These are phyloP conservation scores for Arthrobotrys iridis DNA, from an alignment of 2,329 filamentous ascomycete genomes.

Conservation along the genomic window DNA sequence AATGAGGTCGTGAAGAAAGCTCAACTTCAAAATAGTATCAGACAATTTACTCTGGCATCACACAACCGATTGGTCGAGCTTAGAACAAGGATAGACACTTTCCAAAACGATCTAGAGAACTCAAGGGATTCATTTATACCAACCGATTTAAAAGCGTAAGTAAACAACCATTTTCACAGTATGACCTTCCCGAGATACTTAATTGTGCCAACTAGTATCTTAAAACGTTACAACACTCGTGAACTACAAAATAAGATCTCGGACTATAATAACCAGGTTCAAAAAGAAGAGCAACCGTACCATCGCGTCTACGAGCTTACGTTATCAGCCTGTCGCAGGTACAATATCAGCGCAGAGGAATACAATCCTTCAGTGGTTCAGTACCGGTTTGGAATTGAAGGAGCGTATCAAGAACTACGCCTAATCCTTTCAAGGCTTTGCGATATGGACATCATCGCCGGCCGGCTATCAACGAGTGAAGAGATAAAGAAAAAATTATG, in stretches of 20 bases:
- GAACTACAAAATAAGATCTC: background rate
- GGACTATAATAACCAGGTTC: constrained; percentile 9
- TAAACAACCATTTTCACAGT: background rate
- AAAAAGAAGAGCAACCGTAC: constrained; percentile 39
- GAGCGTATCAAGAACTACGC: constrained; percentile 37
- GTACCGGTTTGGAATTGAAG: constrained; percentile 45
- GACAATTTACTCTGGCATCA: constrained; percentile 28
- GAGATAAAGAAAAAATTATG: background rate
- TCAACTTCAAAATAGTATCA: constrained; percentile 38
- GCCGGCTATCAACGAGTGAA: background rate
- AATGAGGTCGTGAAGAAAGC: constrained; percentile 44
- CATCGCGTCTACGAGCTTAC: constrained; percentile 47
- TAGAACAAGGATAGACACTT: background rate
- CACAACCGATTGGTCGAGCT: background rate
- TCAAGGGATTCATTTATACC: constrained; percentile 5
- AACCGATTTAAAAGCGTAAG: background rate
- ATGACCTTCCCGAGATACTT: background rate
- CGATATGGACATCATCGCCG: constrained; percentile 35
- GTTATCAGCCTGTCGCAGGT: constrained; percentile 1
- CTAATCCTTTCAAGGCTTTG: background rate
- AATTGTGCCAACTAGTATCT: background rate
- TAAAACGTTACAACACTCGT: background rate
- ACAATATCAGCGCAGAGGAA: constrained; percentile 1
- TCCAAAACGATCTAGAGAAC: constrained; percentile 12
- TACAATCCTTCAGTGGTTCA: constrained; percentile 39